Evolutionary conservation across 257 asterid genomes (phyloP), one percentile per base, ranked within the genome.

Genomic region (Solanum piurae): DNA sequence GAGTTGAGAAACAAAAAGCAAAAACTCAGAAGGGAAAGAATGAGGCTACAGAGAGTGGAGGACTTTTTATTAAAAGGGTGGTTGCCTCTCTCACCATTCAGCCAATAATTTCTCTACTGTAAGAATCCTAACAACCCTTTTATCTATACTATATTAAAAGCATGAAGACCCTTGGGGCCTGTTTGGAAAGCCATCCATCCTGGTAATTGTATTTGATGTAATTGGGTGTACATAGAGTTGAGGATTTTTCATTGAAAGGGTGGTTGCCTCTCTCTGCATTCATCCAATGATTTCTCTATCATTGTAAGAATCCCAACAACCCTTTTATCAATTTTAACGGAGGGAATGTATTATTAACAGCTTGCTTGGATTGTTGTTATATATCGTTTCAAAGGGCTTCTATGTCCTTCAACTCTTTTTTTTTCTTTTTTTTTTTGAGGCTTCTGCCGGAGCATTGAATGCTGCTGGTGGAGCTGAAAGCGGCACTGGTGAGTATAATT

Each of bases 221-320:
- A 44, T 44, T 44, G 52, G 52, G 52, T 44, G 52, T 44, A 36
- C 16, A 37, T 25, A 12, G 89, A 38, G 18, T 71, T 18, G 49
- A 20, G 88, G 86, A 88, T 90, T 37, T 77, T 77, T 86, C 87
- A 44, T 83, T 68, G 86, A 20, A 87, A 88, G 93, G 93, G 93
- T 86, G 90, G 93, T 92, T 94, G 92, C 94, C 92, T 89, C 91
- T 92, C 88, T 92, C 91, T 89, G 89, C 42, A 20, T 36, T 62
- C 44, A 34, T 90, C 92, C 92, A 4, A 71, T 87, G 89, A 83
- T 86, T 90, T 88, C 86, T 23, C 29, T 8, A 8, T 29, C 33
- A 34, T 11, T 71, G 6, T 75, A n/a, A 76, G 31, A 64, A 36
- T 68, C 82, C 73, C 86, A 88, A 89, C 87, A 52, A 66, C 87